A percentile compares a stretch with the other conserved stretches of the same genome.
These are phyloP conservation scores for Peronospora belbahrii DNA, from an alignment of 352 stramenopile genomes.

Conservation along the genomic window DNA sequence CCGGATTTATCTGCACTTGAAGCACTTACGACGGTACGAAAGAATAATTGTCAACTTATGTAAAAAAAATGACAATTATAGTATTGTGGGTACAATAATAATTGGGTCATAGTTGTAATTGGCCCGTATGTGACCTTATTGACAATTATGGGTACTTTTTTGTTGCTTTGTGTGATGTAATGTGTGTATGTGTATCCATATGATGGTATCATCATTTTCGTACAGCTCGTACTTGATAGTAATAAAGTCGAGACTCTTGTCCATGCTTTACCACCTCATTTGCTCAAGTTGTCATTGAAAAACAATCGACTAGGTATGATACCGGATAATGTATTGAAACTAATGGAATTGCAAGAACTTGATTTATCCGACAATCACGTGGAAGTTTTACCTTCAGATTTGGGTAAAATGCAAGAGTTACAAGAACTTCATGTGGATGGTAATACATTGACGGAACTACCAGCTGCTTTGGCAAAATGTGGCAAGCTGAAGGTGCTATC, in stretches of 20 bases:
- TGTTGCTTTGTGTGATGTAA: too few species aligned
- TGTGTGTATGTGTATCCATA: too few species aligned
- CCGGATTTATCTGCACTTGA: constrained; percentile 59
- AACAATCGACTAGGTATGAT: constrained; percentile 44
- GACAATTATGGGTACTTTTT: too few species aligned
- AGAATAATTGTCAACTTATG: not conserved
- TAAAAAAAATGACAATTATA: not conserved
- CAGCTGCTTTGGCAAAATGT: constrained; percentile 43
- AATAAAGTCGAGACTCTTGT: constrained; percentile 60
- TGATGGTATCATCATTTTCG: too few species aligned
- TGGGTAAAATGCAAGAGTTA: constrained; percentile 41
- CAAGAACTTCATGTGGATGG: constrained; percentile 63
- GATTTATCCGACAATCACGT: constrained; percentile 62
- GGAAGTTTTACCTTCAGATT: constrained; percentile 31
- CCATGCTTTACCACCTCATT: constrained; percentile 46
- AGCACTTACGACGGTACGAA: constrained; percentile 56
- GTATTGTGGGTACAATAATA: too few species aligned
- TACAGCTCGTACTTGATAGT: constrained; percentile 67
- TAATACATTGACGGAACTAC: constrained; percentile 43
- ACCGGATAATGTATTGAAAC: constrained; percentile 34
- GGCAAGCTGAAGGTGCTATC: constrained; percentile 70
- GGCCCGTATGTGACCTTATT: too few species aligned
- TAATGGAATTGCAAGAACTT: constrained; percentile 58
- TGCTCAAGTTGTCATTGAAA: constrained; percentile 73
- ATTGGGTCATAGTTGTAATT: too few species aligned